Percentiles rank a stretch among this genome's conserved stretches.
These are phyloP conservation scores for Chlamydomonas sphaeroides DNA, from an alignment of 139 green algal genomes.

Conservation along the genomic window DNA sequence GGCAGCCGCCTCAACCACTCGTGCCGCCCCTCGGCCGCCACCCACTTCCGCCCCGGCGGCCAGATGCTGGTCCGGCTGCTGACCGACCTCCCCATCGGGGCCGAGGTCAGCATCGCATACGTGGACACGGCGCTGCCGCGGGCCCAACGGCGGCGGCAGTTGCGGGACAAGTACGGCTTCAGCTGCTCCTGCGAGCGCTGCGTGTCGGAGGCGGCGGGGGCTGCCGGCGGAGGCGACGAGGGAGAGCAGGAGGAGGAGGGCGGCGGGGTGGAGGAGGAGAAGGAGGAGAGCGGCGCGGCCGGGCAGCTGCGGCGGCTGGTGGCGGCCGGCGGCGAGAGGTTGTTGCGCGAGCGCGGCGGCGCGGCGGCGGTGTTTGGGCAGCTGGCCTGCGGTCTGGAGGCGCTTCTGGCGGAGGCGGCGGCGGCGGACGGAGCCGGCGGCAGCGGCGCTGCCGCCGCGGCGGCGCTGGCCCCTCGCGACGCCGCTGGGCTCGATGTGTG, in stretches of 20 bases:
- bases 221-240: not conserved
- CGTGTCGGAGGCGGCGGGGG: not conserved
- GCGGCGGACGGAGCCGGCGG: not conserved
- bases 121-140: slow-evolving; percentile 11
- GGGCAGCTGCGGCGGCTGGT: slow-evolving; percentile 9
- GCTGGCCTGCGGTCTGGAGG: not conserved
- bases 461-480: not conserved
- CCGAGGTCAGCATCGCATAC: slow-evolving; percentile 14
- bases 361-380: not conserved
- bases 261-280: not conserved
- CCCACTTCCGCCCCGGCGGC: slow-evolving; percentile 18
- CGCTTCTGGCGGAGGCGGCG: not conserved
- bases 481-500: slow-evolving; percentile 24
- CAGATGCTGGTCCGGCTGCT: slow-evolving; percentile 15
- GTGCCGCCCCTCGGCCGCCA: slow-evolving; percentile 43
- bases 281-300: not conserved
- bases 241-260: not conserved
- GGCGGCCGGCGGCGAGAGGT: not conserved
- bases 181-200: slow-evolving; percentile 35
- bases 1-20: slow-evolving; percentile 38
- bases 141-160: not conserved
- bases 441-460: not conserved
- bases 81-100: not conserved
- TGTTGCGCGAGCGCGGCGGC: not conserved
- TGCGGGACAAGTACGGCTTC: slow-evolving; percentile 38